A percentile compares a stretch with the other conserved stretches of the same genome.
Conservation (phyloP, 371 early-diverging fungal genomes). For the Mucor plumbeus region DNA sequence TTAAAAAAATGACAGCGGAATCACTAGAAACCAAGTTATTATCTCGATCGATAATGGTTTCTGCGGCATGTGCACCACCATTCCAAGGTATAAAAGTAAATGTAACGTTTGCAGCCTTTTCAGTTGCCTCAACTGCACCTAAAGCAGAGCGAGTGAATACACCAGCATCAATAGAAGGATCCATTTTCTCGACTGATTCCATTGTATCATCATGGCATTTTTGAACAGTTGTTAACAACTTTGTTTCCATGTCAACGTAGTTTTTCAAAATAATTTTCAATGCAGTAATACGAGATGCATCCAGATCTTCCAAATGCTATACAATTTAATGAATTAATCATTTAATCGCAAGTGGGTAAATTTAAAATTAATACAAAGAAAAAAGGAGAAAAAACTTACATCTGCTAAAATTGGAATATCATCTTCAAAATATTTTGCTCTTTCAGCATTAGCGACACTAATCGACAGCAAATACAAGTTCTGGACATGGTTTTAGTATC, state of each 20-base stretch:
- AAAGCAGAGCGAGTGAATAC: constrained; percentile 49
- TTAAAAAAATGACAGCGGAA: constrained; percentile 60
- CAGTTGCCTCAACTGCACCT: constrained; percentile 16
- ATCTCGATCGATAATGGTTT: constrained; percentile 52
- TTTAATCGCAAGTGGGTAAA: background rate
- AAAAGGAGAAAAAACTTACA: constrained; percentile 41
- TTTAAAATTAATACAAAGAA: background rate
- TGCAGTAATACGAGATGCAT: constrained; percentile 56
- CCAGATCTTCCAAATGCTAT: constrained; percentile 68
- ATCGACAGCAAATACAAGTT: constrained; percentile 69
- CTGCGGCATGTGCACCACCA: constrained; percentile 43
- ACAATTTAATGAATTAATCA: background rate
- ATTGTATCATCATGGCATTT: constrained; percentile 46
- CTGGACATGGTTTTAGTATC: constrained; percentile 27
- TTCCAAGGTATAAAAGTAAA: constrained; percentile 52
- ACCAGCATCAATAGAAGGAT: constrained; percentile 55
- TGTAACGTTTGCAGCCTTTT: constrained; percentile 29
- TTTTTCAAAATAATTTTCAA: constrained; percentile 53
- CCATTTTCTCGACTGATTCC: constrained; percentile 45
- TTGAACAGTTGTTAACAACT: constrained; percentile 42
- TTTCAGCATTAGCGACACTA: constrained; percentile 64
- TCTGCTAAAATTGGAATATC: constrained; percentile 68
- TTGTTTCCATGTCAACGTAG: constrained; percentile 54
- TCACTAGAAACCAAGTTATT: constrained; percentile 58
- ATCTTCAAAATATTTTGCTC: constrained; percentile 61